phyloP scores from a whole-genome alignment of 768 basidiomycete species.

The Lactarius tabidus region DNA sequence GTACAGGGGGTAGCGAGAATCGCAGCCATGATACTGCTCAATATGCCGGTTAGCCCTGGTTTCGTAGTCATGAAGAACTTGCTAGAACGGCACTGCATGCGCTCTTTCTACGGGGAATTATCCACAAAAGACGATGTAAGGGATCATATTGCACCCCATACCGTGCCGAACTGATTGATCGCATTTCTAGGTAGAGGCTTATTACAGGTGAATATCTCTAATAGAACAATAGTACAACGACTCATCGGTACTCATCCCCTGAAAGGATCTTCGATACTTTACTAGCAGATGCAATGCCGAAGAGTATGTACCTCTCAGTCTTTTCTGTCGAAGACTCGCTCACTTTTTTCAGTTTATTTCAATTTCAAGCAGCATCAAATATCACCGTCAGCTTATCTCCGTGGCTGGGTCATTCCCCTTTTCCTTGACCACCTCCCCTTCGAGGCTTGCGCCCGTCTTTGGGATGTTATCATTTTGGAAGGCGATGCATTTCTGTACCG shows the following conservation, averaged over 20 bases:
- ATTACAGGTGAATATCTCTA: constrained; percentile 60
- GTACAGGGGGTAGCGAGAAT: constrained; percentile 63
- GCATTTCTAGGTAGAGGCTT: constrained; percentile 71
- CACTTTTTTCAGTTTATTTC: constrained; percentile 65
- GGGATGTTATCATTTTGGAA: constrained; percentile 85
- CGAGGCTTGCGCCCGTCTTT: constrained; percentile 83
- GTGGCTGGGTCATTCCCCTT: constrained; percentile 74
- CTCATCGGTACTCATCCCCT: neutral
- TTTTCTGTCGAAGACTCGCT: neutral
- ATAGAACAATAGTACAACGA: neutral
- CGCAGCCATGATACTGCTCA: constrained; percentile 83
- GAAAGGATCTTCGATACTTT: constrained; percentile 86
- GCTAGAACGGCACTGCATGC: constrained; percentile 77
- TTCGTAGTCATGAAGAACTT: constrained; percentile 85
- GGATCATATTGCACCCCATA: constrained; percentile 26
- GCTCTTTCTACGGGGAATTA: constrained; percentile 77
- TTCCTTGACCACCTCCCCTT: constrained; percentile 88
- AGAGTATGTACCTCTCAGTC: constrained; percentile 50
- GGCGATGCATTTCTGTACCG: constrained; percentile 90
- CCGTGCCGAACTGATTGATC: neutral
- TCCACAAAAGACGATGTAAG: constrained; percentile 74
- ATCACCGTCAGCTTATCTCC: constrained; percentile 78
- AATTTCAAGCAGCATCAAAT: constrained; percentile 94
- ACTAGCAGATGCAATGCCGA: constrained; percentile 90
- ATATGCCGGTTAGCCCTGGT: constrained; percentile 68